Base-by-base conservation (phyloP, 768 basidiomycete species). In the Termitomyces sp. region DNA sequence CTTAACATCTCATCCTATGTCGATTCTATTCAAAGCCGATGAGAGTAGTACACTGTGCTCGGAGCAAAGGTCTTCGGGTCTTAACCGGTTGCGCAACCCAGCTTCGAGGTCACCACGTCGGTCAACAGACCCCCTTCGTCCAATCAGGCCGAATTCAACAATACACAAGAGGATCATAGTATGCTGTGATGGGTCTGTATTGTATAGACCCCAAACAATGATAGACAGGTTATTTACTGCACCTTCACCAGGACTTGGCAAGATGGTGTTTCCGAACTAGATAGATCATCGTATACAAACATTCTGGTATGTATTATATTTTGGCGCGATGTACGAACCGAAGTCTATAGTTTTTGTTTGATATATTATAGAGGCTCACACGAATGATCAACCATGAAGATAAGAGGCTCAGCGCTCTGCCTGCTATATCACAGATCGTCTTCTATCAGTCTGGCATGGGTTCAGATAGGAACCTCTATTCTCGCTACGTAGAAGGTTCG, bases 171-270 rank as follows among this genome's bases (percentile, higher is more conserved):
- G 89, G 55, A 81, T 91, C 50, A 76, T 89, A 31, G 77, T 91
- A 39, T 90, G 87, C 63, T 91, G 89, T 61, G 89, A 91, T 66
- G 89, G 89, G 89, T 86, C 59, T 64, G 81, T 69, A 45, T 39
- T 18, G 15, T 31, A 20, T 22, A 36, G 48, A 54, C 41, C 27
- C 18, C 15, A 37, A 53, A 53, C 45, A 22, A 58, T 18, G 63
- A n/a, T 54, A 34, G 18, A 48, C 16, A 36, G 16, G 13, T 27
- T 34, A 42, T 42, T 30, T 20, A 44, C 22, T 46, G 2, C 24
- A 36, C 45, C 30, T 41, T 33, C 11, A 54, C 20, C 52, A 90
- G 88, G 45, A 90, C 88, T 20, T 89, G 88, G 87, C 82, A 89
- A 72, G 86, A 90, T 65, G 88, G 84, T 1, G 65, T 84, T 39